Conservation (phyloP, 768 basidiomycete genomes). For the Cystofilobasidium capitatum region DNA sequence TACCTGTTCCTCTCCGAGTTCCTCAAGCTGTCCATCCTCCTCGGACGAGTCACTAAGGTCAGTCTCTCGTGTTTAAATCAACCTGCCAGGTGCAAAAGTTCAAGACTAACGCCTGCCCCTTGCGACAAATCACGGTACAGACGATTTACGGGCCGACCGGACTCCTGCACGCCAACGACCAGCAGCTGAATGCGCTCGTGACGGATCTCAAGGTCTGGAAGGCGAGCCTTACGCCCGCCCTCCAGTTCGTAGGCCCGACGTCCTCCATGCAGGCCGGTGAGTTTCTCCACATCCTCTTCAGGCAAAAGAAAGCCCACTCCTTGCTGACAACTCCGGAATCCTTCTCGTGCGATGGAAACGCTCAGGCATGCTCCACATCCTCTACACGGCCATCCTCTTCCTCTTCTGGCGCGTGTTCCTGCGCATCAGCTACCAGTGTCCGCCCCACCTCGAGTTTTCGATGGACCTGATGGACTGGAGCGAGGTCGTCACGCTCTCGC, state of each 20-base stretch:
- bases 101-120: too few species aligned
- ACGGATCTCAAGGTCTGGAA: constrained; percentile 57
- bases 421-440: constrained; percentile 75
- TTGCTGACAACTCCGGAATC: background rate
- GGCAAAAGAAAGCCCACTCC: too few species aligned
- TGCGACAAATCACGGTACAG: too few species aligned
- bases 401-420: constrained; percentile 67
- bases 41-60: constrained; percentile 79
- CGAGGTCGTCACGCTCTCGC: constrained; percentile 58
- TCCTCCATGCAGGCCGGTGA: constrained; percentile 54
- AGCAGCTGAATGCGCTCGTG: constrained; percentile 50
- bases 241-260: constrained; percentile 65
- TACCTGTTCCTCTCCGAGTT: constrained; percentile 72
- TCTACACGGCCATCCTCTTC: constrained; percentile 84
- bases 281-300: constrained; percentile 29
- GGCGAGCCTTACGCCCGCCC: constrained; percentile 60
- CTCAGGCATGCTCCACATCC: constrained; percentile 72
- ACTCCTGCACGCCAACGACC: constrained; percentile 72
- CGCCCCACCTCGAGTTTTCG: constrained; percentile 43
- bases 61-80: constrained; percentile 44
- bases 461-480: constrained; percentile 72
- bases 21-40: constrained; percentile 77
- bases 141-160: constrained; percentile 61
- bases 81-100: too few species aligned
- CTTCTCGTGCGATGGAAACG: too few species aligned